These are phyloP conservation scores for Colletotrichum kahawae DNA, from an alignment of 2,329 filamentous ascomycete genomes.

Conservation along the genomic window DNA sequence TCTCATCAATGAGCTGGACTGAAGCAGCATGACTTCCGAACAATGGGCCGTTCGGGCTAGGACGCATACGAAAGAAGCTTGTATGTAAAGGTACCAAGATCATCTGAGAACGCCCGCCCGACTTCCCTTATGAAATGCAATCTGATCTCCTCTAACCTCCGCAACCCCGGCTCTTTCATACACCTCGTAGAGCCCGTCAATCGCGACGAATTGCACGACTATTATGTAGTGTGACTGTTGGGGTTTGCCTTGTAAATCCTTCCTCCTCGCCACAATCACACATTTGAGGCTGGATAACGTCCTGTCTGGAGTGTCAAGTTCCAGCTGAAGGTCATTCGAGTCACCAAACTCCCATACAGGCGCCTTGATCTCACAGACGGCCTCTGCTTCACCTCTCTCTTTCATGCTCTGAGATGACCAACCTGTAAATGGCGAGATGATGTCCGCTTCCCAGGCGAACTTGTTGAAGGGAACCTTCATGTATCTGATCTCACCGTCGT, in stretches of 20 bases:
- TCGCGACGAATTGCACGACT: background rate
- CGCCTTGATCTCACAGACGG: background rate
- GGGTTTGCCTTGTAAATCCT: background rate
- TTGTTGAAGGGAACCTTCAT: constrained; percentile 26
- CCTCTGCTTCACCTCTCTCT: background rate
- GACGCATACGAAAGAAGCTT: too few relatives aligned
- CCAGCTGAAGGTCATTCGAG: background rate
- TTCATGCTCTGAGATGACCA: background rate
- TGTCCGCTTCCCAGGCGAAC: background rate
- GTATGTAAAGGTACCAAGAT: too few relatives aligned
- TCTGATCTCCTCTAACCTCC: background rate
- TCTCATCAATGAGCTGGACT: too few relatives aligned
- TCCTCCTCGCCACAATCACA: background rate
- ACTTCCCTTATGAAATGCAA: background rate
- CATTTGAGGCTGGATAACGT: background rate
- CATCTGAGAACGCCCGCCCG: background rate
- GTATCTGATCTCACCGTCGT: constrained; percentile 33
- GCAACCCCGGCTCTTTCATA: background rate
- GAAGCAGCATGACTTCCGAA: too few relatives aligned
- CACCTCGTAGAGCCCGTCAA: rapidly evolving
- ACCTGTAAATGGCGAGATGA: background rate
- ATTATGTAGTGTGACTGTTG: background rate
- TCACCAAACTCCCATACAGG: background rate
- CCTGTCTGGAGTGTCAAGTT: background rate
- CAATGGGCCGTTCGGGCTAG: too few relatives aligned